Conservation (phyloP, 345 rosid species). For the Gossypium australe region DNA sequence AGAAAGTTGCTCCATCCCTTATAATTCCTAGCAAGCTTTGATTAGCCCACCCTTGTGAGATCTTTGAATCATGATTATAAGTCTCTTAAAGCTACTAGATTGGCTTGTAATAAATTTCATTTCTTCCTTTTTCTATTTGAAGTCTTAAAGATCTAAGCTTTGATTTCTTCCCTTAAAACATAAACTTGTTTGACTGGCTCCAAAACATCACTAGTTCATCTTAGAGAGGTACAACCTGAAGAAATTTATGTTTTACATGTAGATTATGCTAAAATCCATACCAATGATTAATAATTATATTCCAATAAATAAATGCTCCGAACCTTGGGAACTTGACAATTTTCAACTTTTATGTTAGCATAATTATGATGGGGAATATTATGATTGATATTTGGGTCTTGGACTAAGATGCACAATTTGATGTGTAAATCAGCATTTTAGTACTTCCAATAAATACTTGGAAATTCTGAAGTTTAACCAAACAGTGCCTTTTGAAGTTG, state of each 20-base stretch:
- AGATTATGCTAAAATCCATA: not conserved
- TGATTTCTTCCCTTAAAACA: too few relatives aligned
- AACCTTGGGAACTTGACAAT: not conserved
- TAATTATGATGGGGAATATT: not conserved
- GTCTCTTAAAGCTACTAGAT: too few relatives aligned
- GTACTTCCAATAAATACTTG: not conserved
- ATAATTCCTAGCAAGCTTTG: too few relatives aligned
- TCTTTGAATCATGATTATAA: too few relatives aligned
- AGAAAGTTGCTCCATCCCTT: too few relatives aligned
- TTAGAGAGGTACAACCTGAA: too few relatives aligned
- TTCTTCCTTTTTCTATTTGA: too few relatives aligned
- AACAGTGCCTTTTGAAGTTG: not conserved
- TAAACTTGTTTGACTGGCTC: too few relatives aligned
- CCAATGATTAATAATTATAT: not conserved
- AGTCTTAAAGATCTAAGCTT: too few relatives aligned
- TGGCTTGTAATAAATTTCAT: too few relatives aligned
- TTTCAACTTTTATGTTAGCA: not conserved
- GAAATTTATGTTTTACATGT: not conserved
- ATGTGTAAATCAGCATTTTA: not conserved
- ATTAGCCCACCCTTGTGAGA: too few relatives aligned
- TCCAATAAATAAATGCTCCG: not conserved
- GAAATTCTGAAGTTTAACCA: not conserved
- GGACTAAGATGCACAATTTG: not conserved
- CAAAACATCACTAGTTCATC: too few relatives aligned
- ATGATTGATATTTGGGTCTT: not conserved